phyloP scores from a whole-genome alignment of 2,329 filamentous ascomycete species.

The Diaporthe sp. region DNA sequence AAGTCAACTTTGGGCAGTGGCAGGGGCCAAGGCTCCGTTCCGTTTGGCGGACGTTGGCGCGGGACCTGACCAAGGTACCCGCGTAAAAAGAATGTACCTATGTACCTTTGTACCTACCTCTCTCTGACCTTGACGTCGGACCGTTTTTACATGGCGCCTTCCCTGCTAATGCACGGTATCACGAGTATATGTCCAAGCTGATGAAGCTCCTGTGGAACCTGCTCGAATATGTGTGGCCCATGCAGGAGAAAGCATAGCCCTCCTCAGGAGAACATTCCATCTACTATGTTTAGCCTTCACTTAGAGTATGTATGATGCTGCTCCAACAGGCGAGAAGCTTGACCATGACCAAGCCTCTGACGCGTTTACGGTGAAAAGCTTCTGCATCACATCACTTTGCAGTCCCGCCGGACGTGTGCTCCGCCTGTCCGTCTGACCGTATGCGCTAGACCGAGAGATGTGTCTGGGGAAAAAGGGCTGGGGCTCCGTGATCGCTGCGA shows the following conservation, averaged over 20 bases:
- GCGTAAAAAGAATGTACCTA: not conserved
- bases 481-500: conserved; percentile 17
- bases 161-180: not conserved
- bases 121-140: conserved; percentile 14
- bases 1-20: conserved; percentile 27
- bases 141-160: conserved; percentile 2
- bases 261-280: conserved; percentile 1
- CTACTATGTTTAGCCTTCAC: not conserved
- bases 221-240: conserved; percentile 1
- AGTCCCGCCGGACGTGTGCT: not conserved
- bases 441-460: not conserved
- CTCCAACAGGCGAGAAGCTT: not conserved
- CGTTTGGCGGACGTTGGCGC: conserved; percentile 24
- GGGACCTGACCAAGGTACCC: conserved; percentile 17
- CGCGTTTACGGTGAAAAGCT: not conserved
- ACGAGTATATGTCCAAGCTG: not conserved
- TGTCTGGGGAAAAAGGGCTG: conserved; percentile 5
- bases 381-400: not conserved
- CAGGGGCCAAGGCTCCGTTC: conserved; percentile 13
- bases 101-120: conserved; percentile 5
- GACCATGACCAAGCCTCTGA: not conserved
- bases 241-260: conserved; percentile 4
- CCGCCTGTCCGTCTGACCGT: not conserved
- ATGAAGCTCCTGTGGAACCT: conserved; percentile 4
- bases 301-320: not conserved